Conservation (phyloP, 192 early-diverging fungal species). For the Radiomyces spectabilis region DNA sequence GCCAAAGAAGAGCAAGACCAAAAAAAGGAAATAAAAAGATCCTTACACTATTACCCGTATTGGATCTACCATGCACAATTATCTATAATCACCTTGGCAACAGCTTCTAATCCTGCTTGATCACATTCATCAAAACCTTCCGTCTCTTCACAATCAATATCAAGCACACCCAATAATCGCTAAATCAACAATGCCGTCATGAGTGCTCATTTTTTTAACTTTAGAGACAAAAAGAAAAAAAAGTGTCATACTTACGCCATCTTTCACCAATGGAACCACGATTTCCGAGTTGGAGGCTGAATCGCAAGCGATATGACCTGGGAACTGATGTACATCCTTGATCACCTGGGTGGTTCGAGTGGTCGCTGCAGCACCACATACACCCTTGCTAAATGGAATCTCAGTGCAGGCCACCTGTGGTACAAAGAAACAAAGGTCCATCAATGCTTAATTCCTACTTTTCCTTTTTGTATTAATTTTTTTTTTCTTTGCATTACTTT, state of each 20-base stretch:
- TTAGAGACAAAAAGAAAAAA: neutral
- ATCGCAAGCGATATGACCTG: conserved; percentile 91
- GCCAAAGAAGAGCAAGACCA: neutral
- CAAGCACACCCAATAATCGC: conserved; percentile 59
- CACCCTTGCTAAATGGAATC: conserved; percentile 77
- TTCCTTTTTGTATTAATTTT: neutral
- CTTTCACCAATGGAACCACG: conserved; percentile 67
- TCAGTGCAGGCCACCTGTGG: conserved; percentile 71
- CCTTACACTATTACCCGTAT: neutral
- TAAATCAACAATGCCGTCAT: too few relatives aligned
- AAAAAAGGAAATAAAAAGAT: neutral
- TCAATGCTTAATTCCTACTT: neutral
- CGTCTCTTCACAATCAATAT: conserved; percentile 56
- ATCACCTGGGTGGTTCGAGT: conserved; percentile 53
- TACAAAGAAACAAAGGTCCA: neutral
- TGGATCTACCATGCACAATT: conserved; percentile 15
- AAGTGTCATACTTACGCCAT: conserved; percentile 26
- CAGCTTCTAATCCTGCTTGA: conserved; percentile 54
- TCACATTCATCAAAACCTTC: conserved; percentile 67
- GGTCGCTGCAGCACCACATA: conserved; percentile 82
- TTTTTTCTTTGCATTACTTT: conserved; percentile 23
- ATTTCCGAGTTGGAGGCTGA: conserved; percentile 77
- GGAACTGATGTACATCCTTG: conserved; percentile 72
- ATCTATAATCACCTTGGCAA: conserved; percentile 49
- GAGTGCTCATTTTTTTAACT: neutral